Conservation (phyloP, 495 filamentous ascomycete species). For the Podospora conica region DNA sequence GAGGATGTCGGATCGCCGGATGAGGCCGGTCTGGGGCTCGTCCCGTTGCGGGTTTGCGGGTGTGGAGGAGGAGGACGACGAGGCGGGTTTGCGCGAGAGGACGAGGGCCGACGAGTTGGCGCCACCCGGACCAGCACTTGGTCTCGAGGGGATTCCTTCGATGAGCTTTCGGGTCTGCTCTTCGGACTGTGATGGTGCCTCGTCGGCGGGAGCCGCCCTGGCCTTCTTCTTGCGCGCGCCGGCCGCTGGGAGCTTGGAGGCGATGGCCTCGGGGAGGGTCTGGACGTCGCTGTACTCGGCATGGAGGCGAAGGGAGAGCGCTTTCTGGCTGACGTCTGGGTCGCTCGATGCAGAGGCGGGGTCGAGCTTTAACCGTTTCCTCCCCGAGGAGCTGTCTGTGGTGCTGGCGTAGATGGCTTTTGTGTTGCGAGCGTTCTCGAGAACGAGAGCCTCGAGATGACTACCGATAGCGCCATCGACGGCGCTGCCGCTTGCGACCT, state of each 20-base stretch:
- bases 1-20: constrained; percentile 59
- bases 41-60: constrained; percentile 16
- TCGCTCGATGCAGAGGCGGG: constrained; percentile 31
- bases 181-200: constrained; percentile 41
- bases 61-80: constrained; percentile 5
- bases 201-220: constrained; percentile 33
- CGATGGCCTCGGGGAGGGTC: constrained; percentile 77
- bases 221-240: constrained; percentile 38
- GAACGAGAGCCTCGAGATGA: constrained; percentile 32
- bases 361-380: constrained; percentile 40
- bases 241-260: constrained; percentile 67
- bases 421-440: constrained; percentile 36
- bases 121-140: constrained; percentile 31
- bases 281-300: constrained; percentile 77
- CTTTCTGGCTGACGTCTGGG: constrained; percentile 34
- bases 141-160: constrained; percentile 52
- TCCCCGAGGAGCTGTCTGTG: constrained; percentile 22
- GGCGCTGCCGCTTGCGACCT: constrained; percentile 19
- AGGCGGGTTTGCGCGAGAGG: constrained; percentile 33
- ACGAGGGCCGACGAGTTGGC: constrained; percentile 54
- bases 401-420: constrained; percentile 36
- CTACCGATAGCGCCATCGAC: constrained; percentile 19
- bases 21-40: constrained; percentile 45
- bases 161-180: constrained; percentile 62
- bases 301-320: constrained; percentile 40